Evolutionary conservation across 1,139 yeast genomes (phyloP).

Genomic region (Lodderomyces elongisporus): DNA sequence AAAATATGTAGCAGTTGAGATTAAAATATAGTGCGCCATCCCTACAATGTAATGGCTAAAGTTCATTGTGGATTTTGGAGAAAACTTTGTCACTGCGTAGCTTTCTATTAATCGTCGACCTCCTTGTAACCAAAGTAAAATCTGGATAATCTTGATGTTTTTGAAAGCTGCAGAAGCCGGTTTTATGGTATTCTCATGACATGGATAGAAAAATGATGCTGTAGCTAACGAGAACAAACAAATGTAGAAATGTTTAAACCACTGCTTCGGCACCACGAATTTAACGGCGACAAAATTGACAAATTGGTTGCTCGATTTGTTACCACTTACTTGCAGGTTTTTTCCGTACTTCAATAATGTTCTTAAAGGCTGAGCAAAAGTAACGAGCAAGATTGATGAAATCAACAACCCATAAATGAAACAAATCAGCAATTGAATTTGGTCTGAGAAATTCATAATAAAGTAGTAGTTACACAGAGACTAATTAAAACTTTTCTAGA

Average conservation of each 20-base stretch:
- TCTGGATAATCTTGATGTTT: slow-evolving; percentile 14
- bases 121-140: slow-evolving; percentile 47
- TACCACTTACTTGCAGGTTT: slow-evolving; percentile 6
- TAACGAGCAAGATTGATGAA: slow-evolving; percentile 9
- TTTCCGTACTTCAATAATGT: slow-evolving; percentile 19
- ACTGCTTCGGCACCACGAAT: slow-evolving; percentile 44
- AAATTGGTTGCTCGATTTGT: neutral
- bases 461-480: too few relatives aligned
- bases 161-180: slow-evolving; percentile 12
- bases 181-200: slow-evolving; percentile 5
- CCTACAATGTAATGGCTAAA: slow-evolving; percentile 76
- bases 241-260: slow-evolving; percentile 46
- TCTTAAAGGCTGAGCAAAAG: slow-evolving; percentile 13
- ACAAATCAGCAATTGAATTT: slow-evolving; percentile 5
- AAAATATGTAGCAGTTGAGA: slow-evolving; percentile 18
- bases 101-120: slow-evolving; percentile 64
- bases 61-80: slow-evolving; percentile 57
- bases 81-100: slow-evolving; percentile 42
- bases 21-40: slow-evolving; percentile 51
- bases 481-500: too few relatives aligned
- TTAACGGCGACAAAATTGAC: slow-evolving; percentile 8
- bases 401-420: slow-evolving; percentile 1
- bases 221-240: slow-evolving; percentile 18
- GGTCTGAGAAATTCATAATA: too few relatives aligned
- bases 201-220: slow-evolving; percentile 6